A percentile compares a stretch with the other conserved stretches of the same genome.
These are phyloP conservation scores for Globisporangium echinulatum DNA, from an alignment of 352 stramenopile genomes.

Conservation along the genomic window DNA sequence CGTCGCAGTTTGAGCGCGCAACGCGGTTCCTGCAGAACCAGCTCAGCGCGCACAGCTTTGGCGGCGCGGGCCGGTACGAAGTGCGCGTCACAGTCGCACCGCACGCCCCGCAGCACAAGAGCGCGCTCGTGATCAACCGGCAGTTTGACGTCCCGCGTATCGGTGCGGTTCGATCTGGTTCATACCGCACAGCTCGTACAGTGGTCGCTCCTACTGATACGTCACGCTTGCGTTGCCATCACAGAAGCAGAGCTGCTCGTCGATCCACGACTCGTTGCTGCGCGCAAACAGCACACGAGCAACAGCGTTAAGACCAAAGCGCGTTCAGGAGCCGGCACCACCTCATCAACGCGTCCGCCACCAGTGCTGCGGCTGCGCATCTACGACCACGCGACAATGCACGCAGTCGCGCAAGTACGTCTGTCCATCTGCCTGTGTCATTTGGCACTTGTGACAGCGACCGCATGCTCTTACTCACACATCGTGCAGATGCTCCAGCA, in stretches of 20 bases:
- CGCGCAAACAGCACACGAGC: conserved; percentile 5
- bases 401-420: conserved; percentile 29
- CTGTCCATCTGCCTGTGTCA: not conserved
- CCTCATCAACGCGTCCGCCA: not conserved
- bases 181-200: too few relatives aligned
- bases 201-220: too few relatives aligned
- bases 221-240: not conserved
- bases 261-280: conserved; percentile 23
- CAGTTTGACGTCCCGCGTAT: conserved; percentile 41
- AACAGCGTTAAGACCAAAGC: conserved; percentile 2
- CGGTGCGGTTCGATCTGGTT: conserved; percentile 22
- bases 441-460: not conserved
- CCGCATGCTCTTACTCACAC: not conserved
- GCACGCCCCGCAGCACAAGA: conserved; percentile 14
- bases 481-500: conserved; percentile 7
- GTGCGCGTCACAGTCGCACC: conserved; percentile 26
- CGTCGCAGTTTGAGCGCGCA: conserved; percentile 42
- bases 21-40: conserved; percentile 32
- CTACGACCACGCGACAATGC: conserved; percentile 34
- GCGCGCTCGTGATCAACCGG: conserved; percentile 53
- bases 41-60: conserved; percentile 14
- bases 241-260: conserved; percentile 47
- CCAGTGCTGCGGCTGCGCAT: conserved; percentile 28
- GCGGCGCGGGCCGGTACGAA: conserved; percentile 31
- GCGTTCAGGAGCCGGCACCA: conserved; percentile 3